Percentiles rank a stretch among this genome's conserved stretches.
These are phyloP conservation scores for Acacia acuminata DNA, from an alignment of 306 rosid genomes.

Conservation along the genomic window DNA sequence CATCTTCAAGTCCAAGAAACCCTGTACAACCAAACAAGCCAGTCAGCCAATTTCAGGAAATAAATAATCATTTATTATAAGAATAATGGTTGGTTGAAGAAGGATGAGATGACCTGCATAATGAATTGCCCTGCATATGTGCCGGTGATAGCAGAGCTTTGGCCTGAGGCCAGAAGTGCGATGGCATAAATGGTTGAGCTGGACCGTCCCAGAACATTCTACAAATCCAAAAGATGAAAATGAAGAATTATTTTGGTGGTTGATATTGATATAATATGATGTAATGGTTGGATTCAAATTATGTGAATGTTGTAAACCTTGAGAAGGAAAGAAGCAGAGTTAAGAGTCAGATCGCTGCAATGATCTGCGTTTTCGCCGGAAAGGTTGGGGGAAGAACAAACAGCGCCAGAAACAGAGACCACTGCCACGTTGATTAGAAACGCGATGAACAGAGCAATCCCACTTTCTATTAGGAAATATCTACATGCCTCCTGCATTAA, in stretches of 20 bases:
- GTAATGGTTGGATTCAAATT: neutral
- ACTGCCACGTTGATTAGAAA: slow-evolving; percentile 81
- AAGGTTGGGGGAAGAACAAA: slow-evolving; percentile 50
- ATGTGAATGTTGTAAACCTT: slow-evolving; percentile 47
- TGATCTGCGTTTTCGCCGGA: slow-evolving; percentile 30
- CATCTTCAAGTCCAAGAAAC: neutral
- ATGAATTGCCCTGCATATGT: slow-evolving; percentile 88
- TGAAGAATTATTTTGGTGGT: neutral
- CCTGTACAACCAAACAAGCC: neutral
- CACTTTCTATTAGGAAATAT: slow-evolving; percentile 73
- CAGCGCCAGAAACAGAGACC: slow-evolving; percentile 70
- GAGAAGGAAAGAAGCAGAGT: slow-evolving; percentile 87
- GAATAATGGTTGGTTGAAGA: neutral
- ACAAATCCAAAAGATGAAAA: neutral
- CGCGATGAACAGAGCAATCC: slow-evolving; percentile 75
- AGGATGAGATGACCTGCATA: slow-evolving; percentile 71
- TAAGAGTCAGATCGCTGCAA: slow-evolving; percentile 66
- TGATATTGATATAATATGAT: neutral
- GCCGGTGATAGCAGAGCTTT: slow-evolving; percentile 92
- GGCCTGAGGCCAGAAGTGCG: slow-evolving; percentile 90
- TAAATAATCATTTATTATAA: neutral
- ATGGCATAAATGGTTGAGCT: slow-evolving; percentile 79
- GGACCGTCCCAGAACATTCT: slow-evolving; percentile 86
- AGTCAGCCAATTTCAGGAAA: neutral
- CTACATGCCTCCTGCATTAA: slow-evolving; percentile 77